A percentile compares a stretch with the other conserved stretches of the same genome.
Evolutionary conservation across 495 filamentous ascomycete species (phyloP).

Genomic region (Lophiotrema nucula): DNA sequence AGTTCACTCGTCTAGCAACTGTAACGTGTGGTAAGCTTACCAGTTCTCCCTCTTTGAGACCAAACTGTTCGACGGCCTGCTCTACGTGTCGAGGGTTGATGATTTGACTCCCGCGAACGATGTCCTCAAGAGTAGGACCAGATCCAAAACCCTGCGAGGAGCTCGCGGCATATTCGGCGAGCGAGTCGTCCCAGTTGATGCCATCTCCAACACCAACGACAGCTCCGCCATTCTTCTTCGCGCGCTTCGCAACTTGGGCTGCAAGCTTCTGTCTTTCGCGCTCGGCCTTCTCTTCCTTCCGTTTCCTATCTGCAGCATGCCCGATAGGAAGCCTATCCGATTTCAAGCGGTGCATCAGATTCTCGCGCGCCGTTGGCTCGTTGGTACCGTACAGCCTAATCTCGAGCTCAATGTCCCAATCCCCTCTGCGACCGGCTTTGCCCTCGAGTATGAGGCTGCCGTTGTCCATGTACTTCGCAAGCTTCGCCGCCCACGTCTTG

Average conservation of each 20-base stretch:
- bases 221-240: constrained; percentile 30
- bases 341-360: constrained; percentile 61
- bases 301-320: constrained; percentile 46
- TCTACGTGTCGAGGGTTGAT: constrained; percentile 70
- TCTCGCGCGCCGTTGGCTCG: constrained; percentile 49
- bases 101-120: constrained; percentile 64
- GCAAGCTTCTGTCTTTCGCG: constrained; percentile 34
- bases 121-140: constrained; percentile 53
- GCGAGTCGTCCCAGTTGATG: constrained; percentile 26
- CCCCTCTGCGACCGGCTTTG: constrained; percentile 57
- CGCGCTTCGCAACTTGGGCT: constrained; percentile 25
- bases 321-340: constrained; percentile 57
- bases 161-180: constrained; percentile 33
- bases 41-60: constrained; percentile 65
- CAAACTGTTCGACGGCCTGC: constrained; percentile 67
- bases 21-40: constrained; percentile 2
- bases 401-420: constrained; percentile 68
- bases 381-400: constrained; percentile 66
- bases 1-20: not conserved
- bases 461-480: constrained; percentile 70
- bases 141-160: constrained; percentile 23
- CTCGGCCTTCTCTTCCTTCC: constrained; percentile 45
- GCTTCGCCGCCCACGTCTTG: constrained; percentile 59
- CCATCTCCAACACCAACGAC: not conserved
- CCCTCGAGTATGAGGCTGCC: constrained; percentile 62